Evolutionary conservation across 1,139 yeast genomes (phyloP).

Genomic region (Suhomyces chickasaworum): DNA sequence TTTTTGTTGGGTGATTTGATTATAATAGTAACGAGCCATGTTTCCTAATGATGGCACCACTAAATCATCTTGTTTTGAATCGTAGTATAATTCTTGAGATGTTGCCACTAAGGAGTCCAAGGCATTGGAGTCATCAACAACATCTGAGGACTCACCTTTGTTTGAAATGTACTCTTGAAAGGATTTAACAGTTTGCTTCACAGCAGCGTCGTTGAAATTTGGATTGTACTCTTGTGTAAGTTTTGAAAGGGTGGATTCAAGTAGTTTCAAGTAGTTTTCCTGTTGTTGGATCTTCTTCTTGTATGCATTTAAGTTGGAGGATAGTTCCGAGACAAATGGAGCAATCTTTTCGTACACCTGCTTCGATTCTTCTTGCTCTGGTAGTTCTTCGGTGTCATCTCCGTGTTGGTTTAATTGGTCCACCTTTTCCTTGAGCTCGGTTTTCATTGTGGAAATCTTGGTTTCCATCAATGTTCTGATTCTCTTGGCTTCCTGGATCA

Average conservation of each 20-base stretch:
- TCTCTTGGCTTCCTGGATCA: conserved; percentile 15
- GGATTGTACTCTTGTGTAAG: conserved; percentile 73
- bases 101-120: conserved; percentile 4
- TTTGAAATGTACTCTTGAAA: conserved; percentile 59
- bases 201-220: conserved; percentile 87
- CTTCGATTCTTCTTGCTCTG: conserved; percentile 15
- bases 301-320: conserved; percentile 15
- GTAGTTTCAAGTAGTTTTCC: conserved; percentile 17
- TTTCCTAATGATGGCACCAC: conserved; percentile 26
- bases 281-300: conserved; percentile 19
- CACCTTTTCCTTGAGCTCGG: conserved; percentile 35
- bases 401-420: conserved; percentile 19
- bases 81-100: conserved; percentile 3
- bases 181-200: conserved; percentile 65
- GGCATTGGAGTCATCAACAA: neutral
- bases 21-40: conserved; percentile 30
- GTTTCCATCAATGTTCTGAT: conserved; percentile 19
- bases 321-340: conserved; percentile 19
- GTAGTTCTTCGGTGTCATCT: conserved; percentile 14
- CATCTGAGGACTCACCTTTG: conserved; percentile 24
- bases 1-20: conserved; percentile 11
- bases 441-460: conserved; percentile 23
- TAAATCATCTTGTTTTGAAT: neutral
- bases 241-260: conserved; percentile 48
- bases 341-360: conserved; percentile 24